A percentile compares a stretch with the other conserved stretches of the same genome.
Evolutionary conservation across 1,284 basidiomycete species (phyloP).

Genomic region (Macrocybe sp.): DNA sequence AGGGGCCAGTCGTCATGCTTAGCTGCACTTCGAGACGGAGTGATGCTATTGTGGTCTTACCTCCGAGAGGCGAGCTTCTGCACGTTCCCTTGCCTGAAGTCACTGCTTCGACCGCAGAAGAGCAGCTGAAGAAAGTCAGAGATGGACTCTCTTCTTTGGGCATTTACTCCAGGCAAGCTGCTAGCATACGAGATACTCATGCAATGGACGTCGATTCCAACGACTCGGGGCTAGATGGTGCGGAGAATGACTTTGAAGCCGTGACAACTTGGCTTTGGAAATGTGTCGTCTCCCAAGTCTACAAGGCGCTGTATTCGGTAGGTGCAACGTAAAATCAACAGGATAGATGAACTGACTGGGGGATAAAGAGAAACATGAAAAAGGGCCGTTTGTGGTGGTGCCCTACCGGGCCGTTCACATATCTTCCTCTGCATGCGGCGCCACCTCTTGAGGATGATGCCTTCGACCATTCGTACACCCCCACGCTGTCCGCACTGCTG

Average conservation of each 20-base stretch:
- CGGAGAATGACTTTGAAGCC: slow-evolving; percentile 1
- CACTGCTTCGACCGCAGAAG: not conserved
- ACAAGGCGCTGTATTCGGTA: slow-evolving; percentile 3
- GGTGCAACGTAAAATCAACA: not conserved
- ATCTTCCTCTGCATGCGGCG: slow-evolving; percentile 14
- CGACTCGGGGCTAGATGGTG: no score
- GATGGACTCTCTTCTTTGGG: not conserved
- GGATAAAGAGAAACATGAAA: slow-evolving; percentile 5
- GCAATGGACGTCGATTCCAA: no score
- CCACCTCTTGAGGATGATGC: slow-evolving; percentile 1
- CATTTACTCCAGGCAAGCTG: not conserved
- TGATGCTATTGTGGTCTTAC: slow-evolving; percentile 15
- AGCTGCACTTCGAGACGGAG: slow-evolving; percentile 8
- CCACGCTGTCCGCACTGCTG: not conserved
- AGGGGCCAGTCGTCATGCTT: slow-evolving; percentile 16
- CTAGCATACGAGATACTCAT: not conserved
- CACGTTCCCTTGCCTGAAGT: slow-evolving; percentile 2
- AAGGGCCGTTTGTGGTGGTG: slow-evolving; percentile 16
- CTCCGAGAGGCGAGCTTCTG: slow-evolving; percentile 1
- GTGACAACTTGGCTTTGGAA: slow-evolving; percentile 4
- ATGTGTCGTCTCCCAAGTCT: slow-evolving; percentile 6
- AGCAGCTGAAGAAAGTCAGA: not conserved
- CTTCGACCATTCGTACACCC: not conserved
- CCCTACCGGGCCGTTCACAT: slow-evolving; percentile 12
- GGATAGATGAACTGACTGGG: not conserved